Evolutionary conservation across 345 rosid genomes (phyloP), one percentile per base, ranked within the genome.

Genomic region (Dipteronia dyeriana): DNA sequence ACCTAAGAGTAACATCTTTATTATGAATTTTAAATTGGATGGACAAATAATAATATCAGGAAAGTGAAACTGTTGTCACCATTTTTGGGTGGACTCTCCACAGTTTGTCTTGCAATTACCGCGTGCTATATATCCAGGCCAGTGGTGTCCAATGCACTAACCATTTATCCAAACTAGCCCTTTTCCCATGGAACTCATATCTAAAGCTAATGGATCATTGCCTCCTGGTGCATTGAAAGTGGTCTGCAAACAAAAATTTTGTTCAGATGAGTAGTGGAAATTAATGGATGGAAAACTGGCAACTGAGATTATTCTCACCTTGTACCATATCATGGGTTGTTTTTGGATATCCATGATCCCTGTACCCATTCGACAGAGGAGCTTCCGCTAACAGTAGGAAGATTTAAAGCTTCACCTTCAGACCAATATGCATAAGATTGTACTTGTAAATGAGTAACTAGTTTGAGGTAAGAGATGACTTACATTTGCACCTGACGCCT

Each of bases 161-260:
- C 98, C 97, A 34, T 95, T 95, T 43, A 95, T 85, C 98, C 98
- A 95, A 65, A 95, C 75, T 79, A 89, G 89, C 49, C 98, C 94
- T 76, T 91, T 90, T 17, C 96, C 96, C 94, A 91, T 91, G 80
- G 90, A 85, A 79, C 79, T 80, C 97, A 93, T 90, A 75, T 95
- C 98, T 56, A 95, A 76, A 76, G 98, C 97, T 81, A 95, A 74
- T 31, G 98, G 98, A 43, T 89, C 88, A 11, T 70, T 87, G 34
- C 95, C 94, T 64, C 60, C 77, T 4, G 97, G 95, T 70, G 91
- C 89, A 51, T 82, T 76, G 71, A 95, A 90, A 19, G 86, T 87
- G 29, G 97, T 80, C 98, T 94, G 81, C 68, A 61, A 29, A 61
- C 14, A 38, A 17, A 57, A 63, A 68, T 26, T 20, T 69, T 23